Percentiles rank a stretch among this genome's conserved stretches.
Evolutionary conservation across 2,329 filamentous ascomycete species (phyloP).

Genomic region (Grosmannia serpens): DNA sequence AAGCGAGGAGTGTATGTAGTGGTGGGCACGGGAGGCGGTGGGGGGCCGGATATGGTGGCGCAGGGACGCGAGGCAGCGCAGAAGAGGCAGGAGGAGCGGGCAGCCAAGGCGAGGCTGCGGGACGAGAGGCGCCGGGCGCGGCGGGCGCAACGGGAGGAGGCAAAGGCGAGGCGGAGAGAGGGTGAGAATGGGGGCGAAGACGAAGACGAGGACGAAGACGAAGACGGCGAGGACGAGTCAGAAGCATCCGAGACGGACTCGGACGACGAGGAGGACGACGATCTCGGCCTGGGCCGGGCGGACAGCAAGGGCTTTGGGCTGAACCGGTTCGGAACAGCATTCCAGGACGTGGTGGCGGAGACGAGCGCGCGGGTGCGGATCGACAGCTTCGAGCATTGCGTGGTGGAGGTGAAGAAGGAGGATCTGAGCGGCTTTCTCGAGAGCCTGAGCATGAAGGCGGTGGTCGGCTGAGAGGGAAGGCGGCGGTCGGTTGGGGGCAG

Average conservation of each 20-base stretch:
- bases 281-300: conserved; percentile 24
- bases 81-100: conserved; percentile 50
- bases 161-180: conserved; percentile 43
- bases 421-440: conserved; percentile 86
- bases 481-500: not conserved
- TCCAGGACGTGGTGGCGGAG: conserved; percentile 87
- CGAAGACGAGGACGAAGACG: conserved; percentile 22
- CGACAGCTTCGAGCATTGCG: conserved; percentile 94
- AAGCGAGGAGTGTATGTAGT: conserved; percentile 79
- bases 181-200: not conserved
- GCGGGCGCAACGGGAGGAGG: conserved; percentile 31
- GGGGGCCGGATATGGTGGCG: conserved; percentile 62
- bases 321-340: conserved; percentile 89
- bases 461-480: conserved; percentile 46
- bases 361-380: conserved; percentile 83
- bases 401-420: conserved; percentile 96
- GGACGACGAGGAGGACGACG: conserved; percentile 37
- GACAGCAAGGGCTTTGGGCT: conserved; percentile 48
- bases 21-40: conserved; percentile 82
- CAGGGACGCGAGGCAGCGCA: conserved; percentile 49
- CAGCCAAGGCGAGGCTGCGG: conserved; percentile 50
- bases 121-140: conserved; percentile 38
- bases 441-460: conserved; percentile 79
- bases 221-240: conserved; percentile 34
- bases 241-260: conserved; percentile 31